Evolutionary conservation across 148 eudicot genomes (phyloP), one percentile per base, ranked within the genome.

Genomic region (Silene latifolia): DNA sequence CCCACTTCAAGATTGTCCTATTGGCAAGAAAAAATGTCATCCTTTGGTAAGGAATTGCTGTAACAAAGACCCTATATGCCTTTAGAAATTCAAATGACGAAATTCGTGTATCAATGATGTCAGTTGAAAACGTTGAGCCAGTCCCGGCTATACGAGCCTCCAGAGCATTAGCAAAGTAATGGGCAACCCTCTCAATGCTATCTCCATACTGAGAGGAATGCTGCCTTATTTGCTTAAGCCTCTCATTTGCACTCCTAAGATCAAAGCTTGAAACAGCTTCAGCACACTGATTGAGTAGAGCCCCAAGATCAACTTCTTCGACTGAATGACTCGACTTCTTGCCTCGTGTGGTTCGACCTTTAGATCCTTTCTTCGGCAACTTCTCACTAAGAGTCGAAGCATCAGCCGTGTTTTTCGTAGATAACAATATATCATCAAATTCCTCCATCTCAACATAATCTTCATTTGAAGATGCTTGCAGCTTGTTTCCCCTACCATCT

Each of bases 71-170:
- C 72, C 67, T 69, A 74, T 85, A 82, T 19, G 84, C 80, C 74
- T 78, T 80, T 35, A 85, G 63, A 70, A 76, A 66, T 0, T 73
- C 76, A 2, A 85, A 76, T 27, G 82, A 70, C 23, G 88, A 73
- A 25, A 83, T 72, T 8, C 72, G 79, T 47, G 62, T 70, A 79
- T 63, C 74, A 44, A 67, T 67, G 29, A 78, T 35, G 29, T 74
- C 71, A 63, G 61, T 25, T 48, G 79, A 72, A 25, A 83, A 46
- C 8, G 81, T 67, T 23, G 84, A 74, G 5, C 88, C 86, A 5
- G 80, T 85, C n/a, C 88, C 87, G 13, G 86, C 84, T 62, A 87
- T 74, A 0, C 89, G 87, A 4, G 89, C 89, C 80, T 86, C 85
- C 5, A 85, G 88, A 35, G 77, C 88, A 59, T 85, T 69, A 23